Evolutionary conservation across 192 early-diverging fungal species (phyloP), one percentile per base, ranked within the genome.

Genomic region (Linderina pennispora): DNA sequence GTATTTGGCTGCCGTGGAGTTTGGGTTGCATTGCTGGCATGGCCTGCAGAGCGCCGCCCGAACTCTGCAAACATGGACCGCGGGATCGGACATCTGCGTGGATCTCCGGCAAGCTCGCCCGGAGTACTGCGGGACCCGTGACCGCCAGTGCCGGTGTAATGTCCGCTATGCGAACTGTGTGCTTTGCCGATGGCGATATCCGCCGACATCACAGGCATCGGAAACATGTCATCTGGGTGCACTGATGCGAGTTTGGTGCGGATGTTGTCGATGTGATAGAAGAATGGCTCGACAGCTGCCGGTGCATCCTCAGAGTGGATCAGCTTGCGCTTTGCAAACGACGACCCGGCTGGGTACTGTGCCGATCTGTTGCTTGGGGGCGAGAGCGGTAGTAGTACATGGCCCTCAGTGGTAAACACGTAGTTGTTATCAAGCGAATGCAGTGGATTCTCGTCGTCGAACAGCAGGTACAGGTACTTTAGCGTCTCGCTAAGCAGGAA

Each of bases 401-500:
- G 54, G 10, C 40, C 59, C 59, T 78, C 91, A 2, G 93, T 97
- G 4, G 91, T 92, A 59, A 94, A 93, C 10, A 97, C 88, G 58
- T 80, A 84, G 53, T 88, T 91, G 33, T 66, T 77, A 45, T 92
- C 84, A 20, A 79, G 14, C 17, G 31, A 31, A 50, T 93, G 90
- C 16, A 94, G 59, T 13, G 72, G 55, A 37, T 94, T 81, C 10
- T 89, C 86, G 66, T 74, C 52, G 35, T 69, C 92, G 77, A 96
- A 98, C 20, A 98, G 76, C n/a, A 98, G 58, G 57, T 85, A 98
- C n/a, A 98, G 75, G 53, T 98, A 98, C 57, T 98, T 98, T 40
- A 98, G 75, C 1, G 94, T 96, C 65, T 98, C 94, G 38, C 87
- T 89, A 6, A 98, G 61, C 16, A 88, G 79, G 71, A 96, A 98